Percentiles rank a stretch among this genome's conserved stretches.
These are phyloP conservation scores for Hemerocallis citrina DNA, from an alignment of 106 monocot genomes.

Conservation along the genomic window DNA sequence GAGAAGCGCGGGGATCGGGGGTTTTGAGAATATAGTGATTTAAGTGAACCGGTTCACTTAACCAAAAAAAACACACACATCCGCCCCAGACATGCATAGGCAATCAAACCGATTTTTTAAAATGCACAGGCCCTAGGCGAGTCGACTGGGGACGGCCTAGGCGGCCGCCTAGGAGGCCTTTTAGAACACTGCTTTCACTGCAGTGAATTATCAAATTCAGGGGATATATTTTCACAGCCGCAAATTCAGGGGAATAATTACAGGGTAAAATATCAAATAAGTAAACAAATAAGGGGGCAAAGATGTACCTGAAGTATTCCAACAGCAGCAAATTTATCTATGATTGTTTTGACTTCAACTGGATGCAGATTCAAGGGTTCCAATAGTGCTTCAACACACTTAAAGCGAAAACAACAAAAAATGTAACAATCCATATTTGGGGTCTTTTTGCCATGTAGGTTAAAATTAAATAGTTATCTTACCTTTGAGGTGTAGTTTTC, in stretches of 20 bases:
- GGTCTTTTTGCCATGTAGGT: background rate
- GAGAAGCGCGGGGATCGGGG: too few relatives aligned
- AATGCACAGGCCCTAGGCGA: too few relatives aligned
- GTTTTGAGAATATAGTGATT: too few relatives aligned
- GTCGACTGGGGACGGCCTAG: too few relatives aligned
- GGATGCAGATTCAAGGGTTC: slow-evolving; percentile 63
- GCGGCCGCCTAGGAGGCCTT: too few relatives aligned
- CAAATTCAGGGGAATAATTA: background rate
- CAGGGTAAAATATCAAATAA: background rate
- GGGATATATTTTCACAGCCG: background rate
- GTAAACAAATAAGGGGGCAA: background rate
- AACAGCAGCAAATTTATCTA: slow-evolving; percentile 92
- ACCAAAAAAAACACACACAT: too few relatives aligned
- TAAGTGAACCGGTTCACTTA: too few relatives aligned
- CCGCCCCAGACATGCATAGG: too few relatives aligned
- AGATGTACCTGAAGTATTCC: slow-evolving; percentile 77
- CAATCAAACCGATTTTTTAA: too few relatives aligned
- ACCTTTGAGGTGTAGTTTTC: slow-evolving; percentile 93
- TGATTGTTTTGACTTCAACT: slow-evolving; percentile 50
- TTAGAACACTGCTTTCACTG: background rate
- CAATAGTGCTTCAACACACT: slow-evolving; percentile 80
- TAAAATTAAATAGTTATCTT: background rate
- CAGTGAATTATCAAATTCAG: background rate
- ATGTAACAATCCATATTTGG: background rate
- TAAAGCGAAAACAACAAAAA: background rate